phyloP scores from a whole-genome alignment of 2,329 filamentous ascomycete species.

The Cryphonectria radicalis region DNA sequence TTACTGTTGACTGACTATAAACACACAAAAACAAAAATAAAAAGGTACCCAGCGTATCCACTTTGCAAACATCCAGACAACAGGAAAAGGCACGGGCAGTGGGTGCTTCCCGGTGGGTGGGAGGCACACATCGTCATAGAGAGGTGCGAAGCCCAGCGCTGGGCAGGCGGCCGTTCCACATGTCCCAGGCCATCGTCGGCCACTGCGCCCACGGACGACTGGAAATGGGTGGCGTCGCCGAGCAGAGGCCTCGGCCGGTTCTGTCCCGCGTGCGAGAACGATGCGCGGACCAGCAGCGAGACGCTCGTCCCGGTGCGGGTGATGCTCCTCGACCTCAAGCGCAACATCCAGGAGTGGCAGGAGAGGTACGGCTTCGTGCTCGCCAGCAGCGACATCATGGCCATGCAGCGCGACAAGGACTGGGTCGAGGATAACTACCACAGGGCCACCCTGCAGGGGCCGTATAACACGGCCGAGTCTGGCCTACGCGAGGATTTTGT shows the following conservation, averaged over 20 bases:
- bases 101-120: conserved; percentile 4
- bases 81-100: conserved; percentile 1
- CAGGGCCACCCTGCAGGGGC: background rate
- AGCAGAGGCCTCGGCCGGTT: background rate
- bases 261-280: background rate
- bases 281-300: background rate
- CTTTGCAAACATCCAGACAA: conserved; percentile 8
- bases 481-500: background rate
- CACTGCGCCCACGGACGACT: background rate
- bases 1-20: background rate
- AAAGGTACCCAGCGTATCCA: background rate
- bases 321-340: background rate
- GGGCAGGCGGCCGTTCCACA: background rate
- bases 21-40: background rate
- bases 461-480: background rate
- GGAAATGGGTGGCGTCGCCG: background rate
- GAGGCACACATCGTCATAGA: background rate
- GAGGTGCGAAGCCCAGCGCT: background rate
- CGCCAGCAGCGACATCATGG: background rate
- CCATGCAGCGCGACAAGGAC: background rate
- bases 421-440: background rate
- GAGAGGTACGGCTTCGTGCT: background rate
- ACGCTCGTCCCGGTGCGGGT: background rate
- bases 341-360: background rate
- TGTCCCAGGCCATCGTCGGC: background rate